Base-by-base conservation (phyloP, 108 stramenopile species). In the Nitzschia palea region DNA sequence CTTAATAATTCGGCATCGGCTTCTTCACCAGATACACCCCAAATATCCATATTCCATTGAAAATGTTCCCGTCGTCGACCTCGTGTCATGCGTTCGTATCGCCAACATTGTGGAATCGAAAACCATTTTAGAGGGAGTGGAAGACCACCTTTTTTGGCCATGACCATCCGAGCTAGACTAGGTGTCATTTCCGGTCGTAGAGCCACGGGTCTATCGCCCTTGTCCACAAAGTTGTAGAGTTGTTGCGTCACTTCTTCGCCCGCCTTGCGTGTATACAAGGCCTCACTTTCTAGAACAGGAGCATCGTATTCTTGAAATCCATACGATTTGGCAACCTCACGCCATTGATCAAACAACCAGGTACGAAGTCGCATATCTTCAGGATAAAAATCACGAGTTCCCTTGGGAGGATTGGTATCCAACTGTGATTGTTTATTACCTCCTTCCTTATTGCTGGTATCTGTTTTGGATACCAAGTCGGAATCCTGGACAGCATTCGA, bases 161-260 rank as follows among this genome's bases (percentile, higher is more conserved):
- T 95, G 62, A 99, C 95, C 96, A 99, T 97, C 20, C 98, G 78
- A 10, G 98, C 98, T 58, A 99, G 74, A 52, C 89, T 89, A 17
- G 98, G 98, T 40, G 98, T 99, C 98, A 99, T 99, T 81, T 99
- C 98, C 6, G 97, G 96, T 44, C 97, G 80, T 10, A 97, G 60
- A 1, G 90, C 76, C 4, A 97, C 91, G 10, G 74, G 44, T 14
- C 97, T 81, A n/a, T 88, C 95, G 1, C 95, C 94, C 85, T 97
- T 97, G 78, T 96, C 97, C 64, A 91, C 84, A 72, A 99, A 99
- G 67, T 95, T 95, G 84, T 97, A 99, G 18, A 99, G 80, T 74
- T 99, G 98, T 60, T 95, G 86, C 10, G 98, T 97, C 20, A 99
- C 96, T 80, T 99, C 98, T 76, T 99, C 98, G 4, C 98, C 98